Conservation (phyloP, 2,329 filamentous ascomycete genomes). For the Paradendryphiella salina region DNA sequence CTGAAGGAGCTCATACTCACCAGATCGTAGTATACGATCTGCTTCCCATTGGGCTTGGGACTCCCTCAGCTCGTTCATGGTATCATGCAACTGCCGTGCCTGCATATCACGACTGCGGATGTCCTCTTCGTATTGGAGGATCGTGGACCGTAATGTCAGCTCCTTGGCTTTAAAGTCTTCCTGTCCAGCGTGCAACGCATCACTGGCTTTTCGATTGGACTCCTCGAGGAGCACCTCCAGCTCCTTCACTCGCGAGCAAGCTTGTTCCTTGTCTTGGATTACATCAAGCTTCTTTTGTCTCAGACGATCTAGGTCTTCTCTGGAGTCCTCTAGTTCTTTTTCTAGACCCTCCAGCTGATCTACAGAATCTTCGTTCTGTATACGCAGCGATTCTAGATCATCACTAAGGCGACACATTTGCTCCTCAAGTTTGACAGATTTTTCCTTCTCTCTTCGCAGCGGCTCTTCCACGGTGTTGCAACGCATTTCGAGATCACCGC, state of each 20-base stretch:
- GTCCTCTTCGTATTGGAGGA: conserved; percentile 24
- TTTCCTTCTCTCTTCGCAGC: conserved; percentile 51
- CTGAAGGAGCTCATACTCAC: conserved; percentile 40
- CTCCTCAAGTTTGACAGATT: conserved; percentile 38
- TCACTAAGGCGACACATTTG: conserved; percentile 39
- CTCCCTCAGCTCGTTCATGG: conserved; percentile 9
- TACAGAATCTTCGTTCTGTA: conserved; percentile 28
- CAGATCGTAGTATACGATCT: conserved; percentile 13
- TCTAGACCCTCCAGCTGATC: conserved; percentile 44
- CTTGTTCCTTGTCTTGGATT: conserved; percentile 34
- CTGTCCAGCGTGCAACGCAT: conserved; percentile 27
- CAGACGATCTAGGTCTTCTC: conserved; percentile 31
- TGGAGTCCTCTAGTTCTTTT: conserved; percentile 45
- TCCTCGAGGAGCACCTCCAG: conserved; percentile 46
- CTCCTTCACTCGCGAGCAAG: conserved; percentile 37
- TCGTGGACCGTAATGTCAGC: conserved; percentile 37
- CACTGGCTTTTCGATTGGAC: conserved; percentile 40
- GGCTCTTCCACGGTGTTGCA: conserved; percentile 61
- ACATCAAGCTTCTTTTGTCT: conserved; percentile 45
- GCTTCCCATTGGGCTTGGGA: conserved; percentile 16
- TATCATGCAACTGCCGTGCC: conserved; percentile 12
- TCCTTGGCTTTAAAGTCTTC: conserved; percentile 42
- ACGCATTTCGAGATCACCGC: conserved; percentile 59
- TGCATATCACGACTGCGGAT: conserved; percentile 13
- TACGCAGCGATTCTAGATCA: conserved; percentile 43